Evolutionary conservation across 768 basidiomycete species (phyloP).

Genomic region (Pulveroboletus frians): DNA sequence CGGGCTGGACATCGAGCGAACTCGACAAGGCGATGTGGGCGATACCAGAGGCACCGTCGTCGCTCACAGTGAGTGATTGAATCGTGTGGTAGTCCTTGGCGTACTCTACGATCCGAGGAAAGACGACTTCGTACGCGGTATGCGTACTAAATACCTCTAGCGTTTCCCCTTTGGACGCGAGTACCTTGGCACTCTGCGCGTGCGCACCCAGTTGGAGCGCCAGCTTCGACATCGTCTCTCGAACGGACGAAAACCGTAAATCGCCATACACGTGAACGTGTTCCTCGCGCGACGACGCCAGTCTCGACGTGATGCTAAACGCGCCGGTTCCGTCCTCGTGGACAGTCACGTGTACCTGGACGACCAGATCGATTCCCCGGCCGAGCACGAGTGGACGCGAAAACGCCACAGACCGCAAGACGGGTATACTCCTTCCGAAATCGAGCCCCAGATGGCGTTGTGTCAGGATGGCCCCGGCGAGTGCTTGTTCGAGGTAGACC

Average conservation of each 20-base stretch:
- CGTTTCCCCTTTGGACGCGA: slow-evolving; percentile 4
- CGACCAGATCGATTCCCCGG: slow-evolving; percentile 23
- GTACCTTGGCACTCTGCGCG: slow-evolving; percentile 27
- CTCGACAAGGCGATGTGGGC: slow-evolving; percentile 45
- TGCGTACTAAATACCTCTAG: slow-evolving; percentile 51
- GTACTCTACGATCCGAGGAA: slow-evolving; percentile 66
- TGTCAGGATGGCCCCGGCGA: slow-evolving; percentile 41
- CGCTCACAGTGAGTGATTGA: slow-evolving; percentile 45
- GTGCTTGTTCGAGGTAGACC: slow-evolving; percentile 54
- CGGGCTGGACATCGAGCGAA: slow-evolving; percentile 42
- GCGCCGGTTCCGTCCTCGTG: slow-evolving; percentile 32
- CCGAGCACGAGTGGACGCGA: slow-evolving; percentile 50
- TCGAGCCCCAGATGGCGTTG: slow-evolving; percentile 30
- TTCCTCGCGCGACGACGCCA: slow-evolving; percentile 29
- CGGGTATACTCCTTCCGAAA: slow-evolving; percentile 30
- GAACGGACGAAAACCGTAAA: slow-evolving; percentile 34
- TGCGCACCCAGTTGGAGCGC: slow-evolving; percentile 32
- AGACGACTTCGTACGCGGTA: slow-evolving; percentile 60
- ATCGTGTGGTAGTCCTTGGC: slow-evolving; percentile 54
- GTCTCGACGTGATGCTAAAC: slow-evolving; percentile 45
- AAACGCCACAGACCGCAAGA: slow-evolving; percentile 44
- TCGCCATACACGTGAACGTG: slow-evolving; percentile 43
- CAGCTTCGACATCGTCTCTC: slow-evolving; percentile 36
- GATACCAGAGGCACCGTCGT: slow-evolving; percentile 45
- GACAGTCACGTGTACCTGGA: slow-evolving; percentile 40